phyloP scores from a whole-genome alignment of 1,284 basidiomycete species.

The Mycena citricolor region DNA sequence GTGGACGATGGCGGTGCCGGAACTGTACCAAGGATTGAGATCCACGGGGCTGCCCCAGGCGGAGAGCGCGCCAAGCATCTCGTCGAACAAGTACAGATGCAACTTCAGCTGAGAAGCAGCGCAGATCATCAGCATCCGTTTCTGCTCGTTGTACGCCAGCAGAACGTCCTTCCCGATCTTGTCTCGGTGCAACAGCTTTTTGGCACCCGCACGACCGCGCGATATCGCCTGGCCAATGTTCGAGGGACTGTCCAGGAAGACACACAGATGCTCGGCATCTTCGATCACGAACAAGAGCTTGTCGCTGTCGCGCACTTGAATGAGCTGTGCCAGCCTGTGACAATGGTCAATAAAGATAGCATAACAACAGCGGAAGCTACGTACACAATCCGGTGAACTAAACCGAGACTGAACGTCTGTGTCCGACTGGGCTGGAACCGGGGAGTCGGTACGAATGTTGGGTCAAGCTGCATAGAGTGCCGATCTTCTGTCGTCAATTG shows the following conservation, averaged over 20 bases:
- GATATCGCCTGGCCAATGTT: slow-evolving; percentile 33
- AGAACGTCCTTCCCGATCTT: slow-evolving; percentile 45
- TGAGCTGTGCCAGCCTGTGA: slow-evolving; percentile 44
- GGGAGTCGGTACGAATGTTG: slow-evolving; percentile 38
- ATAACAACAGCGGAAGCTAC: slow-evolving; percentile 14
- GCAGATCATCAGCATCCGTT: slow-evolving; percentile 45
- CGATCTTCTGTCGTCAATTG: slow-evolving; percentile 41
- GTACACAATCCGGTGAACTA: slow-evolving; percentile 37
- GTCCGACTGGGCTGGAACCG: slow-evolving; percentile 24
- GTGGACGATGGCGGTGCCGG: slow-evolving; percentile 29
- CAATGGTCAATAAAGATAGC: neutral
- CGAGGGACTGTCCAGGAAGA: slow-evolving; percentile 41
- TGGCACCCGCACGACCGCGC: slow-evolving; percentile 24
- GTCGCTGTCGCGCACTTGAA: slow-evolving; percentile 42
- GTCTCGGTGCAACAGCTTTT: slow-evolving; percentile 40
- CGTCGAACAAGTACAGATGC: slow-evolving; percentile 47
- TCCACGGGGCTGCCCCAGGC: slow-evolving; percentile 40
- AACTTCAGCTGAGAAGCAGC: slow-evolving; percentile 38
- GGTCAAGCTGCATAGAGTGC: slow-evolving; percentile 41
- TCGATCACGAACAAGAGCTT: slow-evolving; percentile 43
- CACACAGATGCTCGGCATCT: slow-evolving; percentile 33
- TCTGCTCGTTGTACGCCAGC: slow-evolving; percentile 51
- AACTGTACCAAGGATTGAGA: slow-evolving; percentile 45
- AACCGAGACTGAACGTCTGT: slow-evolving; percentile 35
- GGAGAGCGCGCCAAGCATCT: slow-evolving; percentile 38